Evolutionary conservation across 805 yeast genomes (phyloP), one percentile per base, ranked within the genome.

Genomic region (Yamadazyma kitorensis): DNA sequence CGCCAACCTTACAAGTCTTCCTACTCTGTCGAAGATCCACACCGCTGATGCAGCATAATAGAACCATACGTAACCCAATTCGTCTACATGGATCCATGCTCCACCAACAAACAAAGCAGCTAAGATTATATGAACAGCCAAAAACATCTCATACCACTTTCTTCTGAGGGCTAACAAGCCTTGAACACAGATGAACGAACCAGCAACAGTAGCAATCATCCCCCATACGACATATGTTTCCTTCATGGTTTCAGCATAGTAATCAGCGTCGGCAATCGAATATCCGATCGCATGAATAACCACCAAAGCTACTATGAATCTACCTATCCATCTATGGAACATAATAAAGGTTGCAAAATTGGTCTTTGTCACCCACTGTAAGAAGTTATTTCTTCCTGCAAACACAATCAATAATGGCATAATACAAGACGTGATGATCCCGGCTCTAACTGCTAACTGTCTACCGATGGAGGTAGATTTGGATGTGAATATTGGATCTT

Each of bases 321-420:
- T 49, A 4, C 71, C 71, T 24, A 61, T 52, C 72, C 74, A 70
- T 44, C 67, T 66, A 45, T 72, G 78, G 41, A 56, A 68, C 11
- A 59, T 41, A 21, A 68, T 58, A 46, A 66, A 70, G 2, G 68
- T 56, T 18, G 65, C 55, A 47, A 54, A 70, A 27, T 59, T 61
- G 81, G 82, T 75, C 17, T 81, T 73, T 1, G 86, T 75, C 12
- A 74, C 12, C 74, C 76, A 74, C 40, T 72, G 78, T 37, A 80
- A 52, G 31, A 81, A 52, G 48, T 80, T 80, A 54, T 80, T 80
- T 45, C 86, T 59, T 26, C 83, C 77, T 2, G 84, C 79, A 49
- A 80, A 78, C 31, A 78, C 54, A 20, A 76, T 59, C 28, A 78
- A 42, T 28, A 77, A 52, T 3, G 86, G 86, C 55, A 57, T 70